These are phyloP conservation scores for Wickerhamiella parazyma DNA, from an alignment of 805 yeast species.

Conservation along the genomic window DNA sequence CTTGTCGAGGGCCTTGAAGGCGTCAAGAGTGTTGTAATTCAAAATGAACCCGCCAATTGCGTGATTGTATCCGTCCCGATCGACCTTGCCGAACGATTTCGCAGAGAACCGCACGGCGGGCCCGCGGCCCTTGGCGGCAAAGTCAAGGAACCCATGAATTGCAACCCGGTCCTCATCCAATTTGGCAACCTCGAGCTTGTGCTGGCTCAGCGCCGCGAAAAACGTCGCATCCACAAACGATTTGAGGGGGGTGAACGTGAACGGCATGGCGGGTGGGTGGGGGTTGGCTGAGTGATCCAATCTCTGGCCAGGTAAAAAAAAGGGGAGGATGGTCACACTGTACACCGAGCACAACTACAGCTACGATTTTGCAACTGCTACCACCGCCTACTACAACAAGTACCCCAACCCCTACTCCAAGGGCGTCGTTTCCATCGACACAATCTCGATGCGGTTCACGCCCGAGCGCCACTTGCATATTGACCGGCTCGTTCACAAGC, in stretches of 20 bases:
- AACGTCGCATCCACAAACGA: slow-evolving; percentile 81
- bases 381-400: slow-evolving; percentile 62
- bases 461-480: slow-evolving; percentile 50
- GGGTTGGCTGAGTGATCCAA: not conserved
- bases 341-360: slow-evolving; percentile 43
- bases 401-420: slow-evolving; percentile 67
- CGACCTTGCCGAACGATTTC: slow-evolving; percentile 16
- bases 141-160: slow-evolving; percentile 29
- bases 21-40: slow-evolving; percentile 76
- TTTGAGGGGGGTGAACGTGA: slow-evolving; percentile 38
- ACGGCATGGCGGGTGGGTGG: not conserved
- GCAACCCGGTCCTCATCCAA: slow-evolving; percentile 38
- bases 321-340: slow-evolving; percentile 44
- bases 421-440: slow-evolving; percentile 76
- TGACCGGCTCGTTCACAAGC: slow-evolving; percentile 60
- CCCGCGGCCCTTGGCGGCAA: slow-evolving; percentile 24
- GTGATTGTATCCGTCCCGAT: slow-evolving; percentile 2
- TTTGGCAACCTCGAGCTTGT: slow-evolving; percentile 62
- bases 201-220: slow-evolving; percentile 57
- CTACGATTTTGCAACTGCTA: slow-evolving; percentile 53
- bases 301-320: not conserved
- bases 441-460: slow-evolving; percentile 48
- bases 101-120: slow-evolving; percentile 24
- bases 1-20: slow-evolving; percentile 62
- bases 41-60: slow-evolving; percentile 30